phyloP scores from a whole-genome alignment of 2,329 filamentous ascomycete genomes.

The Arthrobotrys musiformis region DNA sequence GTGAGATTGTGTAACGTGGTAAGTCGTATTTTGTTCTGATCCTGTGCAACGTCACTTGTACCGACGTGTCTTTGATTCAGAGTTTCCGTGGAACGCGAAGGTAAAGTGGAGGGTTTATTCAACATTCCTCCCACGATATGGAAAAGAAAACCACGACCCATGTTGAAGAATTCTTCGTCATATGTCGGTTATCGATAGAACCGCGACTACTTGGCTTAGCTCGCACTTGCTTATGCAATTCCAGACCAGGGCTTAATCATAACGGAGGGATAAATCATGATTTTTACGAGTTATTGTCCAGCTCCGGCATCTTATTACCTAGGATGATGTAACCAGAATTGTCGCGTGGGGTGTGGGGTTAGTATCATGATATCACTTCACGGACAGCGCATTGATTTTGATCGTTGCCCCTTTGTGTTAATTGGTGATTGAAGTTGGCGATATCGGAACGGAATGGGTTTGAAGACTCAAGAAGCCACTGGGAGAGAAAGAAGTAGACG shows the following conservation, averaged over 20 bases:
- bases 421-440: neutral
- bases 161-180: neutral
- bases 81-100: neutral
- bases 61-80: conserved; percentile 32
- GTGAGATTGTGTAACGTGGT: conserved; percentile 5
- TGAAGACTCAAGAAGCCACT: neutral
- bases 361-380: conserved; percentile 48
- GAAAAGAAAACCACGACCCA: neutral
- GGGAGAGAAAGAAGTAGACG: no score
- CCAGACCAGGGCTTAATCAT: conserved; percentile 17
- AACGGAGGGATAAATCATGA: neutral
- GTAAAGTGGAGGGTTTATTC: no score
- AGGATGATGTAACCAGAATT: conserved; percentile 53
- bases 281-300: conserved; percentile 1
- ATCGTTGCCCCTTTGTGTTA: conserved; percentile 8
- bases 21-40: neutral
- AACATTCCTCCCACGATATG: no score
- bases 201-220: neutral
- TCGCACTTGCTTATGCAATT: conserved; percentile 26
- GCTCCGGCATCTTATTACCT: conserved; percentile 26
- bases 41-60: conserved; percentile 16
- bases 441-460: neutral
- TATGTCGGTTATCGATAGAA: conserved; percentile 32
- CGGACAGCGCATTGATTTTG: conserved; percentile 44
- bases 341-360: conserved; percentile 16